Percentiles rank a stretch among this genome's conserved stretches.
Conservation (phyloP, 306 rosid species). For the Rubus parviflorus region DNA sequence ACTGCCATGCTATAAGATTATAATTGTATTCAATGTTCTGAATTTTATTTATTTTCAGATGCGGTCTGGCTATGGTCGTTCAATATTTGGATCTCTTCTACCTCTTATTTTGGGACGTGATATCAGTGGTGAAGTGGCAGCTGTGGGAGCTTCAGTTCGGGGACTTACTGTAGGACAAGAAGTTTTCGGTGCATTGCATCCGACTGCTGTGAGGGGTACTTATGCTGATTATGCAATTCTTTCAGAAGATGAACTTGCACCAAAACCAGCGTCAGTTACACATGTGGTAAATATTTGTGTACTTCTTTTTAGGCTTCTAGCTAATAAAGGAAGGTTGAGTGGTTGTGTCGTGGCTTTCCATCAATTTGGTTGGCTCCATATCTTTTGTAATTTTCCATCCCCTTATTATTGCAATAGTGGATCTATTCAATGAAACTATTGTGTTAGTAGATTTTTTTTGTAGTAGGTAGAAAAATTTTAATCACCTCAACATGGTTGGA, state of each 20-base stretch:
- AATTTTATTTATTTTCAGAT: conserved; percentile 49
- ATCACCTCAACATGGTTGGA: not conserved
- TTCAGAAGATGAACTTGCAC: conserved; percentile 68
- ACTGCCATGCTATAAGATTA: not conserved
- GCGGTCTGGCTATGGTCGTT: conserved; percentile 93
- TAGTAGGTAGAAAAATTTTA: not conserved
- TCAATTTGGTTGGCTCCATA: not conserved
- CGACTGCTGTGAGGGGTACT: conserved; percentile 95
- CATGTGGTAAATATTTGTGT: conserved; percentile 70
- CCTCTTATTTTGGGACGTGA: conserved; percentile 95
- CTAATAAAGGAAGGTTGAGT: conserved; percentile 1
- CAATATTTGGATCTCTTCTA: conserved; percentile 64
- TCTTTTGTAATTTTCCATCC: not conserved
- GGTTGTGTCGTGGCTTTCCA: not conserved
- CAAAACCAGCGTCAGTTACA: conserved; percentile 66
- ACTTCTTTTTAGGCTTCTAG: conserved; percentile 10
- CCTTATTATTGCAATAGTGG: not conserved
- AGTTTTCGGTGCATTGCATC: conserved; percentile 98
- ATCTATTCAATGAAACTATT: not conserved
- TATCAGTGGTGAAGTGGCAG: conserved; percentile 90
- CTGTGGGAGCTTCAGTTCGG: conserved; percentile 62
- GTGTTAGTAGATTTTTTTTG: not conserved
- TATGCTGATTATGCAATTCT: conserved; percentile 90
- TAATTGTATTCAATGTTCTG: not conserved
- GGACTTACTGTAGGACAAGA: conserved; percentile 63